phyloP scores from a whole-genome alignment of 352 stramenopile genomes.

The Phytophthora idaei region DNA sequence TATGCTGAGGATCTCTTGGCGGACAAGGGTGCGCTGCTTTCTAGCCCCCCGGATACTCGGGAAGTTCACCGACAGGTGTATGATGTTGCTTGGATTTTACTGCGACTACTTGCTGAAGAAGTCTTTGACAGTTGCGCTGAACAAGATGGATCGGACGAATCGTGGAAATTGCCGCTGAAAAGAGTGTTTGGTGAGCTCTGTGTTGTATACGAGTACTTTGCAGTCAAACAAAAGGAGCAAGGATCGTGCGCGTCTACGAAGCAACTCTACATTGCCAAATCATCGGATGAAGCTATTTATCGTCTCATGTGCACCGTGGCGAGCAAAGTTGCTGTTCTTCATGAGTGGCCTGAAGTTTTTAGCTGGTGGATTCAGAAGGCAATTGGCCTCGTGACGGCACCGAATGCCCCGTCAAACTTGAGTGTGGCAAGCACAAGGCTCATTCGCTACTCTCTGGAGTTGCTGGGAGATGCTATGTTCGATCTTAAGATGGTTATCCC shows the following conservation, averaged over 20 bases:
- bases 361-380: conserved; percentile 35
- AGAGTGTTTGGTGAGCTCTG: conserved; percentile 22
- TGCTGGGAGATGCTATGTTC: conserved; percentile 35
- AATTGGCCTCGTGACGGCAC: conserved; percentile 22
- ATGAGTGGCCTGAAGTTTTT: conserved; percentile 24
- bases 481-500: conserved; percentile 22
- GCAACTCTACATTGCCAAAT: background rate
- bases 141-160: background rate
- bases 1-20: background rate
- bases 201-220: conserved; percentile 29
- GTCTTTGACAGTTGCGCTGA: conserved; percentile 6
- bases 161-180: conserved; percentile 14
- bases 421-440: conserved; percentile 24
- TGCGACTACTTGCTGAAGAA: conserved; percentile 36
- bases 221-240: conserved; percentile 7
- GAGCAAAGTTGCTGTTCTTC: conserved; percentile 19
- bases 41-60: background rate
- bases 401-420: conserved; percentile 11
- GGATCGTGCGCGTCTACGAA: background rate
- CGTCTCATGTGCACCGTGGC: conserved; percentile 30
- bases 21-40: background rate
- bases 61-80: conserved; percentile 28
- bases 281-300: conserved; percentile 20
- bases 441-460: conserved; percentile 26
- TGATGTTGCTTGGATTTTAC: conserved; percentile 31